Evolutionary conservation across 2,329 filamentous ascomycete species (phyloP).

Genomic region (Periconia digitata): DNA sequence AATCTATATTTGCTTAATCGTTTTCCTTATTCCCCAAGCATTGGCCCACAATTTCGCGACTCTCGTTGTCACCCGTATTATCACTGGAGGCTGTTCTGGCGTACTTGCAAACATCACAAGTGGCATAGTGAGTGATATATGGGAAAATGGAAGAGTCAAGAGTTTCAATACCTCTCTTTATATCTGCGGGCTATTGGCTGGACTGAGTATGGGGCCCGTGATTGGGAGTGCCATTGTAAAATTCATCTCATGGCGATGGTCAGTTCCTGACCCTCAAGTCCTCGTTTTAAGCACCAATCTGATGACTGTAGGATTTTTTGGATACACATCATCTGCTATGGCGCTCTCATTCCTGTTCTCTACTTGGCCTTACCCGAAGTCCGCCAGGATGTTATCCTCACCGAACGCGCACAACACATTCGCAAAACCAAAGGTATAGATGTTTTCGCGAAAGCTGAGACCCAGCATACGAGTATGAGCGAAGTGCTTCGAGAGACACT

Average conservation of each 20-base stretch:
- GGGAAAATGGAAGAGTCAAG: slow-evolving; percentile 42
- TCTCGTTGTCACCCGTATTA: slow-evolving; percentile 47
- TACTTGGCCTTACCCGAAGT: slow-evolving; percentile 50
- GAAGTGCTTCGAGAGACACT: slow-evolving; percentile 42
- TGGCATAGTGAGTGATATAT: slow-evolving; percentile 39
- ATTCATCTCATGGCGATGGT: slow-evolving; percentile 48
- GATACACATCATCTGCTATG: slow-evolving; percentile 51
- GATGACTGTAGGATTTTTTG: slow-evolving; percentile 45
- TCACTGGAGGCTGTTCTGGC: slow-evolving; percentile 48
- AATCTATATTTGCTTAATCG: slow-evolving; percentile 45
- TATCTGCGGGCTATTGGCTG: slow-evolving; percentile 47
- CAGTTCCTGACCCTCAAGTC: slow-evolving; percentile 9
- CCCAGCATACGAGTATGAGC: slow-evolving; percentile 30
- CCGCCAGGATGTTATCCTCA: slow-evolving; percentile 51
- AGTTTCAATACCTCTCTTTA: slow-evolving; percentile 49
- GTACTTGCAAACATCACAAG: slow-evolving; percentile 46
- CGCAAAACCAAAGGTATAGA: slow-evolving; percentile 27
- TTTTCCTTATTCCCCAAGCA: slow-evolving; percentile 47
- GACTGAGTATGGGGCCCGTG: slow-evolving; percentile 49
- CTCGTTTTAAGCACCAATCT: slow-evolving; percentile 16
- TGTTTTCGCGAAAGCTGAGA: slow-evolving; percentile 40
- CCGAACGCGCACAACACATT: slow-evolving; percentile 36
- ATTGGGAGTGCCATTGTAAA: slow-evolving; percentile 45
- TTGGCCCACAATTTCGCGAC: slow-evolving; percentile 51
- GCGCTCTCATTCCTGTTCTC: slow-evolving; percentile 45